Percentiles rank a stretch among this genome's conserved stretches.
These are phyloP conservation scores for Malassezia slooffiae DNA, from an alignment of 1,284 basidiomycete genomes.

Conservation along the genomic window DNA sequence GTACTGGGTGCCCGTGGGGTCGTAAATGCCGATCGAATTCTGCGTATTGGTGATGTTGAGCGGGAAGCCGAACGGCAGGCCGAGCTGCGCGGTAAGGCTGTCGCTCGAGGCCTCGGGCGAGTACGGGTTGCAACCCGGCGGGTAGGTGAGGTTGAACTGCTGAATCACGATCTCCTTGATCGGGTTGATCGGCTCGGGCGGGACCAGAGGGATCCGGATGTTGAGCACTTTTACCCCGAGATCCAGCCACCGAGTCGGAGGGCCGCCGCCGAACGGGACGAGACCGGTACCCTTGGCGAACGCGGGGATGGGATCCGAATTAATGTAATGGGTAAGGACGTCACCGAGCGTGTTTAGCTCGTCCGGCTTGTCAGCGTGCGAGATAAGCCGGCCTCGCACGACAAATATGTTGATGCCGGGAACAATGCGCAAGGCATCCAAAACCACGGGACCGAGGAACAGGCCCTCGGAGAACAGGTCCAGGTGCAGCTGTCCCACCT, in stretches of 20 bases:
- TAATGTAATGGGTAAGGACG: constrained; percentile 65
- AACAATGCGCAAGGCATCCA: constrained; percentile 31
- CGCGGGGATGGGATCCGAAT: constrained; percentile 56
- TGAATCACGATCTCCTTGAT: constrained; percentile 61
- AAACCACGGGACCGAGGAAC: constrained; percentile 55
- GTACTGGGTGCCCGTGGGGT: constrained; percentile 54
- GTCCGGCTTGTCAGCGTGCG: constrained; percentile 51
- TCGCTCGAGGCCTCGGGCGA: constrained; percentile 55
- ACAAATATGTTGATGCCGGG: constrained; percentile 56
- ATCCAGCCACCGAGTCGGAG: constrained; percentile 61
- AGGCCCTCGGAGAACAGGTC: constrained; percentile 57
- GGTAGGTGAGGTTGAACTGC: constrained; percentile 56
- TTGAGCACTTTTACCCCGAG: constrained; percentile 57
- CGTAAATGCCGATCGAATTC: constrained; percentile 56
- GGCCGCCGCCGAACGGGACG: constrained; percentile 50
- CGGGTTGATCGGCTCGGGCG: constrained; percentile 55
- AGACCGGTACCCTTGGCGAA: constrained; percentile 54
- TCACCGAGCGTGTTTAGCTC: constrained; percentile 55
- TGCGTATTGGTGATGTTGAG: constrained; percentile 58
- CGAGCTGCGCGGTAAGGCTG: constrained; percentile 56
- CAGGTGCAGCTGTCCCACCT: constrained; percentile 61
- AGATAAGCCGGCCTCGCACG: constrained; percentile 56
- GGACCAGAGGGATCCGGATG: constrained; percentile 56
- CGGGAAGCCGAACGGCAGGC: constrained; percentile 65
- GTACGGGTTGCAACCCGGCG: constrained; percentile 53